Conservation (phyloP, 2,329 filamentous ascomycete genomes). For the Cercospora sesami region DNA sequence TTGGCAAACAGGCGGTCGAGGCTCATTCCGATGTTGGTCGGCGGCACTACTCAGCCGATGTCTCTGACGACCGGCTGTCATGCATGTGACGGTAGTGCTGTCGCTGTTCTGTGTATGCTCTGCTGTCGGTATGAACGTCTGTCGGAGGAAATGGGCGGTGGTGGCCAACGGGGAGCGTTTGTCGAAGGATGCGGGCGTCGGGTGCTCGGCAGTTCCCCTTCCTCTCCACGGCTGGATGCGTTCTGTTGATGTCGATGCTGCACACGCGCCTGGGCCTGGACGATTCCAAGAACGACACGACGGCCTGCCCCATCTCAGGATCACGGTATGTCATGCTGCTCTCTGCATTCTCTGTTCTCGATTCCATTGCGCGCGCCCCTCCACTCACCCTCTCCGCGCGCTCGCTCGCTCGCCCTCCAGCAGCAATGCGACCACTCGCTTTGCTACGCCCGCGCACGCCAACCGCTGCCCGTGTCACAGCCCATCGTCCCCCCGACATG, state of each 20-base stretch:
- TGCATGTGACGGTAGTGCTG: background rate
- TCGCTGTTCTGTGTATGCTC: background rate
- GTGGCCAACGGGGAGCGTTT: background rate
- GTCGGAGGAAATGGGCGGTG: too few relatives aligned
- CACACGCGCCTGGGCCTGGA: background rate
- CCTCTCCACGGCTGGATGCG: background rate
- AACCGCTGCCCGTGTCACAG: background rate
- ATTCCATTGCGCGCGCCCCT: background rate
- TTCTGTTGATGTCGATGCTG: background rate
- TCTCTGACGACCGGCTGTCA: background rate
- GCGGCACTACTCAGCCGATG: slow-evolving; percentile 9
- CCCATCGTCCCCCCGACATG: background rate
- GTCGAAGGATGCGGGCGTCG: slow-evolving; percentile 1
- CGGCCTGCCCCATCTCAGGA: background rate
- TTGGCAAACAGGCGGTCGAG: background rate
- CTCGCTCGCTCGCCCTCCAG: background rate
- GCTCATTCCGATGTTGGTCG: slow-evolving; percentile 6
- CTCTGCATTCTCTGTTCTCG: background rate
- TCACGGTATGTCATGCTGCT: background rate
- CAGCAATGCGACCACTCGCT: background rate
- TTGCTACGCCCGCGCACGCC: background rate
- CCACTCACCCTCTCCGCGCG: background rate
- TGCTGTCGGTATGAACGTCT: background rate
- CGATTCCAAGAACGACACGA: background rate
- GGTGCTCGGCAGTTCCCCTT: background rate